These are phyloP conservation scores for Acer campestre DNA, from an alignment of 345 rosid genomes.

Conservation along the genomic window DNA sequence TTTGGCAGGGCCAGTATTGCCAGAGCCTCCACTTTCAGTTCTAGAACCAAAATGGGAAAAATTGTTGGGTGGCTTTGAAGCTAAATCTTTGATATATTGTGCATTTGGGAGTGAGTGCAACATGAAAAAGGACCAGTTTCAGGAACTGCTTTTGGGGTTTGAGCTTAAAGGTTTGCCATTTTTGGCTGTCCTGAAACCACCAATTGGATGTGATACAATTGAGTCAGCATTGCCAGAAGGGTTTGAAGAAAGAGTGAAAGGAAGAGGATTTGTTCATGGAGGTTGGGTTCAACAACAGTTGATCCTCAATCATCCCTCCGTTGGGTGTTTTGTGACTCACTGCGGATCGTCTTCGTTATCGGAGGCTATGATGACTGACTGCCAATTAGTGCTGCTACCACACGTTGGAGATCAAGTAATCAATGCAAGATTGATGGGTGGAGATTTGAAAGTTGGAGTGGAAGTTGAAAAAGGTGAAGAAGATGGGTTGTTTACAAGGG, in stretches of 20 bases:
- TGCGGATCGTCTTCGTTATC: conserved; percentile 39
- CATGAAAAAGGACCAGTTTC: conserved; percentile 28
- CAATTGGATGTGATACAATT: conserved; percentile 21
- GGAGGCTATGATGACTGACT: conserved; percentile 30
- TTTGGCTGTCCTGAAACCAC: conserved; percentile 32
- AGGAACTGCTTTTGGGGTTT: conserved; percentile 33
- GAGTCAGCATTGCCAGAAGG: conserved; percentile 36
- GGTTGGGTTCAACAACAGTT: conserved; percentile 39
- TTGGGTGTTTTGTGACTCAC: conserved; percentile 45
- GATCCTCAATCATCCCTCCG: conserved; percentile 38
- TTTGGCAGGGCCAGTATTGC: conserved; percentile 34
- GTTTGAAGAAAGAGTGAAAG: conserved; percentile 33
- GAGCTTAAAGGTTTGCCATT: conserved; percentile 33
- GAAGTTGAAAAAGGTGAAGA: too few relatives aligned
- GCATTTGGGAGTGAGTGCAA: conserved; percentile 36
- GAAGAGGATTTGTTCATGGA: conserved; percentile 31
- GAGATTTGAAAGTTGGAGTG: conserved; percentile 31
- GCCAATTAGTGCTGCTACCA: conserved; percentile 41
- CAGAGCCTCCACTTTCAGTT: conserved; percentile 14
- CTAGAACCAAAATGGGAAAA: conserved; percentile 22
- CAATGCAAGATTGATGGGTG: conserved; percentile 35
- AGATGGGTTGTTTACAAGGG: too few relatives aligned
- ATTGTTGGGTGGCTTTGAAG: conserved; percentile 7
- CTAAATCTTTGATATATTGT: conserved; percentile 22
- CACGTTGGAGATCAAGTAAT: conserved; percentile 35